Base-by-base conservation (phyloP, 164 flowering plant species). In the Malania oleifera region DNA sequence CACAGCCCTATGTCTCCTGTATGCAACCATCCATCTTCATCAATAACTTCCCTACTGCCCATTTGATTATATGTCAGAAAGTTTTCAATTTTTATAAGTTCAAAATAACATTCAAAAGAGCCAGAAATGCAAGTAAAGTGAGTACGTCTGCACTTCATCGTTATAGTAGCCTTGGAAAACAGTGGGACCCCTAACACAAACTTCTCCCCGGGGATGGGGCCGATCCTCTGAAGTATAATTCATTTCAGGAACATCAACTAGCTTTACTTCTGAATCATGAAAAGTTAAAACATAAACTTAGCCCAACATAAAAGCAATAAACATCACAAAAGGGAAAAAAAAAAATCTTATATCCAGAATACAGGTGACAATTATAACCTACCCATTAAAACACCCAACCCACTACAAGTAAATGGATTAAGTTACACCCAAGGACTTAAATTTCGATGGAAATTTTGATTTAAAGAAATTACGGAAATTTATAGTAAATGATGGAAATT, bases 191-290 rank as follows among this genome's bases (percentile, higher is more conserved):
- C 98, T 78, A 43, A 89, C 84, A 70, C 97, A 89, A 69, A 93
- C 84, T 71, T 93, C 97, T 8, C 97, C 98, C 22, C 98, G 96
- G 38, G 98, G 96, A 75, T 80, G 58, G 2, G 98, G 98, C 60
- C 79, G 70, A 72, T 93, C 98, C 15, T 83, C 88, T 52, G 91
- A 80, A 18, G 92, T 84, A 70, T 93, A 89, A 69, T 86, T 89
- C 98, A 93, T 93, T 70, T 93, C 97, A 34, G 97, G 97, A 64
- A 93, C 98, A 73, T 93, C 96, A 52, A 78, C 84, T 52, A 87
- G 96, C 75, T 93, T 93, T 57, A 93, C 67, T 77, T 93, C 98
- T 92, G 91, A 50, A 75, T 68, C 1, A 27, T 40, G 47, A 66
- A 69, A 46, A 29, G 18, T 56, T n/a, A 2, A 1, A 59, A 47